phyloP scores from a whole-genome alignment of 2,329 filamentous ascomycete genomes.

The Monosporascus sp. region DNA sequence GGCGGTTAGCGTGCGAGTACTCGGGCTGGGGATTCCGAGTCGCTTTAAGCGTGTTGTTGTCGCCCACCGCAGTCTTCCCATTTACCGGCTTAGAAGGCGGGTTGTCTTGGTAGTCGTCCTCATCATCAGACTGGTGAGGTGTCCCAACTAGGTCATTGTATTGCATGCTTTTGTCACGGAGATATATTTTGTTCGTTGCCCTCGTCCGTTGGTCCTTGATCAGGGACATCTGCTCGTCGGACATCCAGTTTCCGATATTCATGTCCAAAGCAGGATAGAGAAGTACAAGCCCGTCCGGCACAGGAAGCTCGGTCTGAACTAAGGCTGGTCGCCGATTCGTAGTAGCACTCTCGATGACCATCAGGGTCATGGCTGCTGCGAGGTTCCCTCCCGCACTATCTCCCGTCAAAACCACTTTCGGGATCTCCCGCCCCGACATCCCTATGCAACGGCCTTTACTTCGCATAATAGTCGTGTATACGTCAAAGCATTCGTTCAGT shows the following conservation, averaged over 20 bases:
- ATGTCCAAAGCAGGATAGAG: constrained; percentile 91
- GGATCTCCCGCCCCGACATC: constrained; percentile 58
- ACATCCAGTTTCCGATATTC: constrained; percentile 99
- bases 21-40: constrained; percentile 39
- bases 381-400: constrained; percentile 82
- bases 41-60: constrained; percentile 11
- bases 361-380: constrained; percentile 74
- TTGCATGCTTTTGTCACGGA: constrained; percentile 81
- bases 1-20: constrained; percentile 44
- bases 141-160: constrained; percentile 82
- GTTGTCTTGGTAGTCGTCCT: constrained; percentile 45
- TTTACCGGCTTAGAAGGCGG: constrained; percentile 13
- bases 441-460: constrained; percentile 73
- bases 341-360: constrained; percentile 75
- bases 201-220: constrained; percentile 79
- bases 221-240: constrained; percentile 91
- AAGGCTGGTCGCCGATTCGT: constrained; percentile 50
- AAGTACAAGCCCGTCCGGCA: constrained; percentile 75
- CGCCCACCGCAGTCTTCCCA: constrained; percentile 11
- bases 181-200: constrained; percentile 70
- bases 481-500: constrained; percentile 82
- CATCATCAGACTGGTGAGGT: constrained; percentile 74
- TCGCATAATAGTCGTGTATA: constrained; percentile 68
- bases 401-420: constrained; percentile 67
- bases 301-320: constrained; percentile 56